These are phyloP conservation scores for Penicillium glabrum DNA, from an alignment of 2,329 filamentous ascomycete species.

Conservation along the genomic window DNA sequence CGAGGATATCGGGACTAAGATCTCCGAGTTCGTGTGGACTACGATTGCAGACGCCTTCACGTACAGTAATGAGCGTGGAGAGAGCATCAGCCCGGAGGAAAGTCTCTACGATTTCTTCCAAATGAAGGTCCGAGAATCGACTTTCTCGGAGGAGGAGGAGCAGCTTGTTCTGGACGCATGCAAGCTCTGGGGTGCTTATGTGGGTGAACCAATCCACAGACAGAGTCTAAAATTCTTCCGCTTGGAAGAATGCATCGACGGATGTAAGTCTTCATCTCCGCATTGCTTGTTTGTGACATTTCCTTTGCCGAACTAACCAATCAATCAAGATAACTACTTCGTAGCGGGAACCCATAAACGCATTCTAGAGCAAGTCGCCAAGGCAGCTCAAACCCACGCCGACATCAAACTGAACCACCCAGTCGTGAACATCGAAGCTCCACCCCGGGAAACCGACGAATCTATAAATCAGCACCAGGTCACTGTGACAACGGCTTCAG, in stretches of 20 bases:
- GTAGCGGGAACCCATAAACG: slow-evolving; percentile 61
- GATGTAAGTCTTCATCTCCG: slow-evolving; percentile 40
- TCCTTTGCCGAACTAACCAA: not conserved
- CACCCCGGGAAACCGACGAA: slow-evolving; percentile 10
- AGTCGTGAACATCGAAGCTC: slow-evolving; percentile 41
- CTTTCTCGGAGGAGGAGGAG: slow-evolving; percentile 43
- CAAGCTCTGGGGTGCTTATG: slow-evolving; percentile 64
- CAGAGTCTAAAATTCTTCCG: slow-evolving; percentile 66
- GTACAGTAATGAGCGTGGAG: slow-evolving; percentile 55
- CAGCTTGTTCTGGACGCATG: slow-evolving; percentile 54
- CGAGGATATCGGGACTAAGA: slow-evolving; percentile 29
- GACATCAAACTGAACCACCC: slow-evolving; percentile 50
- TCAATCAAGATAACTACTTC: slow-evolving; percentile 58
- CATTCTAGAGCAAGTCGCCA: slow-evolving; percentile 56
- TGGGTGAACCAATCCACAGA: slow-evolving; percentile 58
- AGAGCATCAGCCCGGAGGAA: slow-evolving; percentile 50
- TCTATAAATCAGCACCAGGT: slow-evolving; percentile 38
- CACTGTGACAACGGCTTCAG: slow-evolving; percentile 40
- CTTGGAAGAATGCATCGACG: slow-evolving; percentile 66
- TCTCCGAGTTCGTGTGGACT: slow-evolving; percentile 54
- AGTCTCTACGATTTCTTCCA: slow-evolving; percentile 61
- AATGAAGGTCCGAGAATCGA: slow-evolving; percentile 47
- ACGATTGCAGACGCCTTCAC: slow-evolving; percentile 61
- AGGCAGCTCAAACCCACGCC: slow-evolving; percentile 48
- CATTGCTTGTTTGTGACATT: not conserved